phyloP scores from a whole-genome alignment of 257 asterid genomes.

The Apocynum venetum region DNA sequence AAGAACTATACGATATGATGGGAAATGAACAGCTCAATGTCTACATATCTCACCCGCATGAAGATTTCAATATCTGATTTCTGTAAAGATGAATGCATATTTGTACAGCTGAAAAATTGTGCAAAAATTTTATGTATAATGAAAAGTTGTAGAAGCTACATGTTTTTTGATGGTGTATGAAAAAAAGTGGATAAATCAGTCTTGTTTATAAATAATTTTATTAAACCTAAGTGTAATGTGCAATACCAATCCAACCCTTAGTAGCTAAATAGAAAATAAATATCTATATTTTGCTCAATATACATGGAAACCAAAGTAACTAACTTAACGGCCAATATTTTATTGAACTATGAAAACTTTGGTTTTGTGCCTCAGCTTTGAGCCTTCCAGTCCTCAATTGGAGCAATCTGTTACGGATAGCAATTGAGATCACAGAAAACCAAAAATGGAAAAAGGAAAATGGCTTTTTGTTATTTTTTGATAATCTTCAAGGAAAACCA shows the following conservation, averaged over 20 bases:
- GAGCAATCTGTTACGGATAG: conserved; percentile 39
- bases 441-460: background rate
- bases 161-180: no score
- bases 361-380: conserved; percentile 28
- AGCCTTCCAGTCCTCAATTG: conserved; percentile 34
- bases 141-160: no score
- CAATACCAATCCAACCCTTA: background rate
- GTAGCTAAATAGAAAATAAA: background rate
- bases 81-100: no score
- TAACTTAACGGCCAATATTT: conserved; percentile 8
- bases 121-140: no score
- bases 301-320: background rate
- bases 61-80: no score
- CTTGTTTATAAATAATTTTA: no score
- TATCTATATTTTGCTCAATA: no score
- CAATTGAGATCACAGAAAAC: conserved; percentile 2
- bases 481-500: background rate
- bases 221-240: background rate
- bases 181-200: no score
- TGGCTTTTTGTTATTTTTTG: background rate
- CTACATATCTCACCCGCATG: background rate
- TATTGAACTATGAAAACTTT: background rate
- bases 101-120: no score
- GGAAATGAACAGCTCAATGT: background rate
- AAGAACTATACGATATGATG: background rate